Base-by-base conservation (phyloP, 257 asterid genomes). In the Lycium ferocissimum region DNA sequence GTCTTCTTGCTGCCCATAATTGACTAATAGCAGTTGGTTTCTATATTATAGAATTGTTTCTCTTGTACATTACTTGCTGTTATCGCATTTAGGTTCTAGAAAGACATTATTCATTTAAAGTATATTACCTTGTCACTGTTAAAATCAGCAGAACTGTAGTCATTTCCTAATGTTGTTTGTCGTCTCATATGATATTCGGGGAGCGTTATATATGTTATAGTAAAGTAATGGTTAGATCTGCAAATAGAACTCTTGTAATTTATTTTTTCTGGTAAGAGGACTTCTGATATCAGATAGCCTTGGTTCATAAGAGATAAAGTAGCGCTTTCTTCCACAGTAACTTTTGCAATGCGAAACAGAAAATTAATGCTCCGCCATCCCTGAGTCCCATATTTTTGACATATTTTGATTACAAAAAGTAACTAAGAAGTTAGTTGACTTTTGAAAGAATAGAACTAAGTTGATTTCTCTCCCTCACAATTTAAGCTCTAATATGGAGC, bases 141-240 rank as follows among this genome's bases (percentile, higher is more conserved):
- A 53, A 63, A 51, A 26, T 76, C 65, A 51, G 65, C 47, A 53
- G 47, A 51, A 53, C 17, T 51, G 26, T 51, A 4, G 49, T 76
- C 82, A 76, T 53, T 76, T 51, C 65, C 65, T 76, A 63, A 53
- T 53, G 45, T 12, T 75, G 14, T 76, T 54, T 13, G 38, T 76
- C 26, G n/a, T n/a, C 40, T 53, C 53, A 72, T 26, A 33, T 78
- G 65, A n/a, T 73, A 45, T 73, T 73, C 38, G 13, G 62, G 26
- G 37, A 63, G 40, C 40, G 13, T 22, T 7, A 75, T 51, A 20
- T 51, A 75, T 49, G 81, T 49, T 13, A 53, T 9, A 26, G 81
- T 75, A 73, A 58, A 45, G 62, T 22, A 22, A 49, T 22, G 81
- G 43, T 75, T 33, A 75, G 43, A 20, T 49, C n/a, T 49, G 22